Base-by-base conservation (phyloP, 768 basidiomycete genomes). In the Psilocybe cyanescens region DNA sequence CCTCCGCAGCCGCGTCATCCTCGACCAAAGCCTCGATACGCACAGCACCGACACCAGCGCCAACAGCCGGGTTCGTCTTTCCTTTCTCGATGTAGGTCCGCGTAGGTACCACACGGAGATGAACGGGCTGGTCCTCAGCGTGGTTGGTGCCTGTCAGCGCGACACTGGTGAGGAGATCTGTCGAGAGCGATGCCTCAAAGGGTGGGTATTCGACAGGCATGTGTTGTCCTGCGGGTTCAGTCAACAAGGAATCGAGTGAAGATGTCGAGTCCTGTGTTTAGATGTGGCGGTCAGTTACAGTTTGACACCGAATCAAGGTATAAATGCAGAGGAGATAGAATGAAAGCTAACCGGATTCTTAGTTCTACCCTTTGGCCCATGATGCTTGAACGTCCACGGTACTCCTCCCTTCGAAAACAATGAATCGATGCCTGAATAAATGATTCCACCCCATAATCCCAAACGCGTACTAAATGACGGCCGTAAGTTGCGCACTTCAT, bases 101-200 rank as follows among this genome's bases (percentile, higher is more conserved):
- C 1, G 77, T 79, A 31, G 69, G 68, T 50, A 87, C 72, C 3
- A 97, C 85, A 31, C 90, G 82, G 51, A 99, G 79, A 75, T 99
- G 97, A 12, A 94, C 79, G 2, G 90, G 94, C 72, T 98, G 95
- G 72, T 98, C 95, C 72, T 99, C 97, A n/a, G 91, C 89, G 70
- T 99, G 97, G 71, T 97, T 97, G 14, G 97, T 98, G 0, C 92
- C 93, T 6, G 97, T 97, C 47, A 97, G 82, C 2, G 92, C 83
- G 39, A 99, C 83, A 35, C 91, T 91, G 0, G 94, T 99, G 73
- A 99, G 81, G 68, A 99, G 79, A 72, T 99, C 97, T 30, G 97
- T 98, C 4, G 93, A 94, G 12, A 99, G 79, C 6, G 94, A 92
- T 1, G 95, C 87, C 71, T 98, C 88, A 54, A 92, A 93, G 4